A percentile compares a stretch with the other conserved stretches of the same genome.
Conservation (phyloP, 805 yeast species). For the Clavispora carvajalis region DNA sequence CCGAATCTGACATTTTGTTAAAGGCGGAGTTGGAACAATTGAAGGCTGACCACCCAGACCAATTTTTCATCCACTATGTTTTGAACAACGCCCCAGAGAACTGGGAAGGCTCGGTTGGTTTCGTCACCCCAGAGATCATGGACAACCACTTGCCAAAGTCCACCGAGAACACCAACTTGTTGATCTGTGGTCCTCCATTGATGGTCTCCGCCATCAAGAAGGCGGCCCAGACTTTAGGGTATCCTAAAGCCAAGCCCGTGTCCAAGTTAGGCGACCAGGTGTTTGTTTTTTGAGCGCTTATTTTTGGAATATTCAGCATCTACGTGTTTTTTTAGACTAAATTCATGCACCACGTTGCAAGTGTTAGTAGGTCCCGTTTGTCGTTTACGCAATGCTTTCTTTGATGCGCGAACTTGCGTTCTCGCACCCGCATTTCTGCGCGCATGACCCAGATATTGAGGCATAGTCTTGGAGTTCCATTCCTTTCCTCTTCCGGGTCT, state of each 20-base stretch:
- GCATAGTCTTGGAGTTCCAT: not conserved
- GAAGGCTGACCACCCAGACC: conserved; percentile 49
- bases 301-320: no score
- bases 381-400: not conserved
- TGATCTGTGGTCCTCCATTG: conserved; percentile 92
- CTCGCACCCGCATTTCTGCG: conserved; percentile 1
- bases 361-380: not conserved
- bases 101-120: conserved; percentile 80
- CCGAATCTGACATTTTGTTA: conserved; percentile 74
- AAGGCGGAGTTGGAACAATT: conserved; percentile 73
- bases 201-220: conserved; percentile 83
- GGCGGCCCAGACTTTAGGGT: conserved; percentile 71
- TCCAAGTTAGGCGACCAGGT: conserved; percentile 88
- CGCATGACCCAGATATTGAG: not conserved
- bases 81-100: conserved; percentile 65
- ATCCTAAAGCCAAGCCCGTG: conserved; percentile 78
- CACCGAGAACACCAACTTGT: conserved; percentile 56
- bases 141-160: conserved; percentile 58
- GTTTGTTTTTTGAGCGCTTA: conserved; percentile 59
- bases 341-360: no score
- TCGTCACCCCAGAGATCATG: conserved; percentile 71
- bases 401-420: no score
- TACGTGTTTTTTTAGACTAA: no score
- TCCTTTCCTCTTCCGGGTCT: no score
- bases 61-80: conserved; percentile 63